Base-by-base conservation (phyloP, 129 eudicot genomes). In the Escallonia rubra region DNA sequence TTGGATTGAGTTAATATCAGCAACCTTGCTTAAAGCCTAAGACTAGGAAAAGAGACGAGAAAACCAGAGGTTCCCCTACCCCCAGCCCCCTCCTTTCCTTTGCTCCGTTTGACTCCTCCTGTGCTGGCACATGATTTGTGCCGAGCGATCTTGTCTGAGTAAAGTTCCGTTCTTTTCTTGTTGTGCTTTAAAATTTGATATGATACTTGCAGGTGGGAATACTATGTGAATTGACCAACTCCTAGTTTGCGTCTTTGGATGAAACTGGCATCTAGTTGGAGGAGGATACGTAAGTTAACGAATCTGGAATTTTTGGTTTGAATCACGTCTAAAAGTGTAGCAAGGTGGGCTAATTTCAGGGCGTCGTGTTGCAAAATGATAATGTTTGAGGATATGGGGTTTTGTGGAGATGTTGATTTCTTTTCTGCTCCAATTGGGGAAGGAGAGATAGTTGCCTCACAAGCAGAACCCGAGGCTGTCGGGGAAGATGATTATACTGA, bases 401-500 rank as follows among this genome's bases (percentile, higher is more conserved):
- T 83, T 67, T 75, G 82, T 63, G 89, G 82, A 61, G 81, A 86
- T 63, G 74, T 80, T 55, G 70, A 65, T 81, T 67, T 80, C 57
- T 82, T 82, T 57, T 73, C 85, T 39, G 86, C 81, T 64, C 85
- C 86, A 23, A 54, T 67, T n/a, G 73, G 66, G n/a, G 83, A 74
- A 74, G 80, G 80, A 11, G 88, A 84, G 43, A 69, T 87, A 63
- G 49, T 44, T 45, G 76, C 76, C 38, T 71, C 72, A 9, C 82
- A 70, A 6, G 13, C 74, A 0, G 88, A 84, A 43, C 57, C 72
- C 3, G 87, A 81, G 60, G 71, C 68, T 3, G 67, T 59, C 7
- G 81, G 79, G 14, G 96, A 89, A 15, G 96, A 88, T 48, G 96
- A 90, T 72, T 83, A 79, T 47, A 68, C 79, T 0, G 96, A 90